Evolutionary conservation across 768 basidiomycete genomes (phyloP).

Genomic region (Scleroderma bovista): DNA sequence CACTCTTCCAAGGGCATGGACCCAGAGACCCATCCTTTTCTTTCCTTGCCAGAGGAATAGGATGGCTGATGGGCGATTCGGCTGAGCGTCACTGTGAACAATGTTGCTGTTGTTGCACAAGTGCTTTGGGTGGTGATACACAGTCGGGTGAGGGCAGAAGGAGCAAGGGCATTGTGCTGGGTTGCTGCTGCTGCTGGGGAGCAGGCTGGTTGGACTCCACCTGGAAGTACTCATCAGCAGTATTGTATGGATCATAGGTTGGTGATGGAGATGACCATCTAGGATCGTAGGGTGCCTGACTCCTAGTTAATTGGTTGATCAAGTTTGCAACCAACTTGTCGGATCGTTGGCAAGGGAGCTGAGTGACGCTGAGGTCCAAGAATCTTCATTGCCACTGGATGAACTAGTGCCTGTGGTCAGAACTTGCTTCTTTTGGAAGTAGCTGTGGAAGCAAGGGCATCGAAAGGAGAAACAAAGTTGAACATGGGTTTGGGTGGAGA

Average conservation of each 20-base stretch:
- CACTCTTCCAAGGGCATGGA: constrained; percentile 41
- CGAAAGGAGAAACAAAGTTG: constrained; percentile 80
- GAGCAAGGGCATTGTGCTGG: constrained; percentile 44
- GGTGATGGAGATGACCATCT: constrained; percentile 33
- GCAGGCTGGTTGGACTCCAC: constrained; percentile 26
- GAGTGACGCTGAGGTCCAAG: constrained; percentile 42
- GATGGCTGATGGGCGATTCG: constrained; percentile 46
- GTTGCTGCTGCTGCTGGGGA: constrained; percentile 29
- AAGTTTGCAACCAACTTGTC: constrained; percentile 80
- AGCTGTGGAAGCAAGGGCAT: constrained; percentile 56
- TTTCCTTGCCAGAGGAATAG: constrained; percentile 35
- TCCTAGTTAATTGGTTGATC: constrained; percentile 63
- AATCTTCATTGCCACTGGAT: constrained; percentile 50
- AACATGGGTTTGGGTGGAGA: constrained; percentile 79
- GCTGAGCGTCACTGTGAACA: constrained; percentile 44
- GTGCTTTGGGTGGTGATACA: constrained; percentile 46
- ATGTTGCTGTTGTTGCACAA: constrained; percentile 38
- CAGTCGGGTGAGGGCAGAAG: constrained; percentile 54
- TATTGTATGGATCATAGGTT: constrained; percentile 31
- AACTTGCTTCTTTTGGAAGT: constrained; percentile 64
- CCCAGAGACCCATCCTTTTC: constrained; percentile 73
- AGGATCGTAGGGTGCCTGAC: constrained; percentile 29
- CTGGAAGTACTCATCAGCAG: constrained; percentile 43
- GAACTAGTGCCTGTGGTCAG: constrained; percentile 38
- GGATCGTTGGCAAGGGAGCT: constrained; percentile 33